Evolutionary conservation across 1,284 basidiomycete species (phyloP), one percentile per base, ranked within the genome.

Genomic region (Rhodotorula sp.): DNA sequence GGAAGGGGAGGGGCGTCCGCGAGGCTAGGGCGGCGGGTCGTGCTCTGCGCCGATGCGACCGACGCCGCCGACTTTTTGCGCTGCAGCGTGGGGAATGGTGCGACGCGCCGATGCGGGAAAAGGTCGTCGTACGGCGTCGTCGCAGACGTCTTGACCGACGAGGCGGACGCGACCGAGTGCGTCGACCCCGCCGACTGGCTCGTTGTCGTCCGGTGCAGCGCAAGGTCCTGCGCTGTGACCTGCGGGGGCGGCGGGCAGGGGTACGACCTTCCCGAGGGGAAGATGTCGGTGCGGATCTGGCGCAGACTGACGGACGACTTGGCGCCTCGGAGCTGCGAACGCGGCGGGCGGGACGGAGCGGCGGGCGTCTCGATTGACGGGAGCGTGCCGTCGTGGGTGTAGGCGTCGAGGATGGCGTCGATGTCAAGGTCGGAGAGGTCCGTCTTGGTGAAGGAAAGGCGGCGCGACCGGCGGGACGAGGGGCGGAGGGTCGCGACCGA

Each of bases 351-450:
- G 13, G 29, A 10, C 22, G 39, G 51, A 5, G 53, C 21, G 3
- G 39, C 29, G 39, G 39, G 19, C 19, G 41, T 39, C 39, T 41
- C 29, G 41, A 63, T 63, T n/a, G 61, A 32, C 4, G 36, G 67
- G 17, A 36, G 32, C 12, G 39, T 15, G 39, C 50, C 54, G 25
- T 66, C 50, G 3, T 46, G 17, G 1, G 46, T 32, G 66, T 73
- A 73, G 9, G 72, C 61, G 10, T 64, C 72, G 58, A 73, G 67
- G 19, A 73, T 73, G 27, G 68, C 68, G 22, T 73, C 67, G n/a
- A 73, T 67, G 61, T 73, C 72, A 66, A 73, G 72, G 55, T 73
- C 72, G 53, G 66, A 57, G 55, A 73, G 55, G 55, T 73, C 66
- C 25, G 62, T 68, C 8, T 50, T 54, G 15, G 68, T 68, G 50